Percentiles rank a stretch among this genome's conserved stretches.
Evolutionary conservation across 2,329 filamentous ascomycete genomes (phyloP).

Genomic region (Exophiala oligosperma): DNA sequence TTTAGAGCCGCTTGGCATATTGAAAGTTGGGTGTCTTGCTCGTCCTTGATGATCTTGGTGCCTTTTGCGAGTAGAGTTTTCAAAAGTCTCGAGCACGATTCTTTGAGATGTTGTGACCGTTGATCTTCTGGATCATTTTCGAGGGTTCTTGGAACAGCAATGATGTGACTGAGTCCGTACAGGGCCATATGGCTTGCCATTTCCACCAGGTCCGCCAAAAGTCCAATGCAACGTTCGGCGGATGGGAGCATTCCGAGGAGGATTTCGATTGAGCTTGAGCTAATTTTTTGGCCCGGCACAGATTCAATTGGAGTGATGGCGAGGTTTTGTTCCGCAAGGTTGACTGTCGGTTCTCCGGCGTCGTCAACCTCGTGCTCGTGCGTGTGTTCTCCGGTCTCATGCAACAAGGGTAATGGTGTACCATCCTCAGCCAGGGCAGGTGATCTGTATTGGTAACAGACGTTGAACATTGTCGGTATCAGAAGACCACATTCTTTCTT

Average conservation of each 20-base stretch:
- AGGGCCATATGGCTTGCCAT: slow-evolving; percentile 24
- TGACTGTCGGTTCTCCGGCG: slow-evolving; percentile 7
- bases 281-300: not conserved
- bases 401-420: slow-evolving; percentile 4
- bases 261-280: slow-evolving; percentile 15
- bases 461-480: slow-evolving; percentile 28
- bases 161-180: slow-evolving; percentile 13
- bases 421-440: slow-evolving; percentile 14
- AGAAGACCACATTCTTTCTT: slow-evolving; percentile 21
- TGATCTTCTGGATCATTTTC: not conserved
- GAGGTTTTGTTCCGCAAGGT: slow-evolving; percentile 24
- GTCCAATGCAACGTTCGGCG: slow-evolving; percentile 5
- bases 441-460: slow-evolving; percentile 27
- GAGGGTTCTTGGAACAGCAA: not conserved
- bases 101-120: not conserved
- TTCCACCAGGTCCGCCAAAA: slow-evolving; percentile 26
- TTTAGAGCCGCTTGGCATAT: slow-evolving; percentile 23
- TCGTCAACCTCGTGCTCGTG: not conserved
- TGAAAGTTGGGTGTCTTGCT: slow-evolving; percentile 12
- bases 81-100: slow-evolving; percentile 9
- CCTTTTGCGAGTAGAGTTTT: slow-evolving; percentile 14
- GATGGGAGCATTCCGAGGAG: slow-evolving; percentile 9
- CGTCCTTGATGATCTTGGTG: slow-evolving; percentile 5
- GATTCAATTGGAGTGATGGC: slow-evolving; percentile 11
- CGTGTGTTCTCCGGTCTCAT: not conserved